Evolutionary conservation across 2,329 filamentous ascomycete genomes (phyloP), one percentile per base, ranked within the genome.

Genomic region (Aspergillus pseudoterreus): DNA sequence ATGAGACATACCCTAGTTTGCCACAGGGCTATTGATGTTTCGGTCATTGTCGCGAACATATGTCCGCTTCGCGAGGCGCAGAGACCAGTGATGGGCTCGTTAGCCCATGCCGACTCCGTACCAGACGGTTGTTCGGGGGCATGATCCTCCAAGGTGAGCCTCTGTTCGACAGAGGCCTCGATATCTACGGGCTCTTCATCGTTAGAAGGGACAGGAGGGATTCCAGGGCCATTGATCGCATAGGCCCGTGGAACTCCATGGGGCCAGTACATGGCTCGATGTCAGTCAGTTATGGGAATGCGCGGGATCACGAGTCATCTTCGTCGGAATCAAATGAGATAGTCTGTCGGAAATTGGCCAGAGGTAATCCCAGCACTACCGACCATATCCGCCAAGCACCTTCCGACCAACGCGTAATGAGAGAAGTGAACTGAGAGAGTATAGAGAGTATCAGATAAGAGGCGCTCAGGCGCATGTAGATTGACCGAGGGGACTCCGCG

Each of bases 21-120:
- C 94, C 94, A 99, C 59, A 99, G 81, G n/a, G 88, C 90, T 69
- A 99, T 83, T 11, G 88, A 88, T 2, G 88, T 88, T 4, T 82
- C 76, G 1, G 92, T 96, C 65, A 96, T 90, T 43, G 90, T 90
- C 47, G 89, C 89, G 72, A 99, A 96, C 55, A 88, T 75, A 63
- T 92, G 87, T 38, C 92, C 92, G 50, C 82, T 86, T 42, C 92
- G 84, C 2, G 92, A 88, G 38, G 91, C 82, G 57, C 85, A 84
- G 49, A 96, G 76, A 6, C 88, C 88, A 55, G 90, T 75, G 49
- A 96, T 83, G 19, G 80, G 82, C 66, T 87, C 87, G 65, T 77
- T 82, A 43, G 76, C 78, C 58, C 80, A 74, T 47, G 63, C 57
- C 57, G 61, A 62, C 45, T 57, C 58, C 44, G 57, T 43, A 36